Percentiles rank a stretch among this genome's conserved stretches.
Conservation (phyloP, 208 protist species). For the Trypanosoma melophagium region DNA sequence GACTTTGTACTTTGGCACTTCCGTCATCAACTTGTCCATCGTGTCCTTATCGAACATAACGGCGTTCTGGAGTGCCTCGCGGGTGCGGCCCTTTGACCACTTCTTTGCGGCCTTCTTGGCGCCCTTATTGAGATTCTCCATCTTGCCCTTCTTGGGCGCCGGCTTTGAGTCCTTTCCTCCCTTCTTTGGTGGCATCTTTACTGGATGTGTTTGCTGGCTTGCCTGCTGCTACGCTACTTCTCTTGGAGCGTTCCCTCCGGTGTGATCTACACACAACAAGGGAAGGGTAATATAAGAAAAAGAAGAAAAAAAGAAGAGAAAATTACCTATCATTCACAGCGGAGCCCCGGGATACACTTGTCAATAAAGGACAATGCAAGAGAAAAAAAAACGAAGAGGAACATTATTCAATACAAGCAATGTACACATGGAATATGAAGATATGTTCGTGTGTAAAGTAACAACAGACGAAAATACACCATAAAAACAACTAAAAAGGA, state of each 20-base stretch:
- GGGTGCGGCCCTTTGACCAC: slow-evolving; percentile 90
- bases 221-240: too few species aligned
- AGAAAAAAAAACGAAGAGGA: too few species aligned
- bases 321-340: not conserved
- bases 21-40: slow-evolving; percentile 75
- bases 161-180: slow-evolving; percentile 37
- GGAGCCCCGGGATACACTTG: too few species aligned
- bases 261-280: slow-evolving; percentile 30
- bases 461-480: too few species aligned
- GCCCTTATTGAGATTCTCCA: slow-evolving; percentile 56
- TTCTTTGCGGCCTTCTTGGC: slow-evolving; percentile 91
- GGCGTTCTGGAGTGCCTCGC: slow-evolving; percentile 90
- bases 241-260: not conserved
- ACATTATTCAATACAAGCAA: too few species aligned
- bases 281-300: not conserved
- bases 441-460: too few species aligned
- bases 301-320: slow-evolving; percentile 7
- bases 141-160: slow-evolving; percentile 58
- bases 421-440: too few species aligned
- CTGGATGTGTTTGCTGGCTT: not conserved
- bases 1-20: slow-evolving; percentile 92
- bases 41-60: slow-evolving; percentile 92
- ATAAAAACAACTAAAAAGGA: too few species aligned
- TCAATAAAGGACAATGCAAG: too few species aligned
- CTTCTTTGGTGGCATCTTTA: slow-evolving; percentile 58